Evolutionary conservation across 805 yeast species (phyloP).

Genomic region (Metschnikowia matae): DNA sequence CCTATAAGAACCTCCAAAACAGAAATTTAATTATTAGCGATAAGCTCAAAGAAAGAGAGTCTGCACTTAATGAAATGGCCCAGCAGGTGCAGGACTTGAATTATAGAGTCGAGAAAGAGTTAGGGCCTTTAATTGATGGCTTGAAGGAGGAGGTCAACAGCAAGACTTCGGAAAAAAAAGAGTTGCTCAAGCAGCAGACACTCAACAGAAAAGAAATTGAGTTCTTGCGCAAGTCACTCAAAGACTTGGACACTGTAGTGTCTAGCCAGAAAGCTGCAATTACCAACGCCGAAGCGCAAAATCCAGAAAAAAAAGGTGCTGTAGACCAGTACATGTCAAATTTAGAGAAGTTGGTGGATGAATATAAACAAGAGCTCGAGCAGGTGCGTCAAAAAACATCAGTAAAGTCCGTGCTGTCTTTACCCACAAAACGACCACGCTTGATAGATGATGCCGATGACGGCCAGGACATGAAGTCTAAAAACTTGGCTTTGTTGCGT

Average conservation of each 20-base stretch:
- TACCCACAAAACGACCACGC: constrained; percentile 27
- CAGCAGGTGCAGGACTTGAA: constrained; percentile 6
- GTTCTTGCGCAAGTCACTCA: constrained; percentile 52
- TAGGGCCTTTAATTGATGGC: constrained; percentile 12
- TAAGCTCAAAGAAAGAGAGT: constrained; percentile 25
- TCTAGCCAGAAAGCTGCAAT: constrained; percentile 1
- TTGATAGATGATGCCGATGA: constrained; percentile 17
- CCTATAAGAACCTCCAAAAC: constrained; percentile 32
- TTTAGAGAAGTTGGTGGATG: constrained; percentile 49
- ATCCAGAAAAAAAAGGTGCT: constrained; percentile 22
- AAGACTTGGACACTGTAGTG: constrained; percentile 39
- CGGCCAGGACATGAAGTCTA: constrained; percentile 4
- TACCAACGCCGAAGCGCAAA: constrained; percentile 12
- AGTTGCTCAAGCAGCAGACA: constrained; percentile 48
- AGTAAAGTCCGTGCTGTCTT: constrained; percentile 6
- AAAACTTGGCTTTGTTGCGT: constrained; percentile 30
- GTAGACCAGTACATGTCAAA: constrained; percentile 36
- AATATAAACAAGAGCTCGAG: constrained; percentile 50
- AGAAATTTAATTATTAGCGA: constrained; percentile 34
- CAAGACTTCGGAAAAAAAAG: constrained; percentile 17
- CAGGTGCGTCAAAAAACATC: constrained; percentile 34
- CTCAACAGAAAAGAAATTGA: constrained; percentile 57
- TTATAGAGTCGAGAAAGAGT: constrained; percentile 6
- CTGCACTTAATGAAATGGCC: constrained; percentile 17
- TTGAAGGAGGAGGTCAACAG: constrained; percentile 12